These are phyloP conservation scores for Oryza longistaminata DNA, from an alignment of 176 grass and related monocot species.

Conservation along the genomic window DNA sequence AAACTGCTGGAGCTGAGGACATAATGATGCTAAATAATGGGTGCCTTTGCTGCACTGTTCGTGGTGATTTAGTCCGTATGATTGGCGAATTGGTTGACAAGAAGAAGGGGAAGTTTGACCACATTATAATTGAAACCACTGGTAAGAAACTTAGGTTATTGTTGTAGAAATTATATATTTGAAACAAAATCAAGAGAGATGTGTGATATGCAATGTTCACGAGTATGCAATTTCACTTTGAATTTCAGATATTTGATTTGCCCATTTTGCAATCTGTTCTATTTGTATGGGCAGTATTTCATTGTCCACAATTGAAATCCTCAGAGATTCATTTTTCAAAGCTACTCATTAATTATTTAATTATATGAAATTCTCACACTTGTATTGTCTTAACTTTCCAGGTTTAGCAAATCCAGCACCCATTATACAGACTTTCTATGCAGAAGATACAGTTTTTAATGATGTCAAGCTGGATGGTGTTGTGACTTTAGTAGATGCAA, in stretches of 20 bases:
- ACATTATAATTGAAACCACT: constrained; percentile 97
- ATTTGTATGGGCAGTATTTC: not conserved
- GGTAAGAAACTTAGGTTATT: constrained; percentile 43
- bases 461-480: constrained; percentile 96
- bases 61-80: constrained; percentile 98
- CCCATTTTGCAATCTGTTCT: not conserved
- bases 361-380: not conserved
- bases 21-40: constrained; percentile 99
- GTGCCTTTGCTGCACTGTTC: constrained; percentile 96
- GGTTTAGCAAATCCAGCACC: constrained; percentile 93
- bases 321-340: not conserved
- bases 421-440: constrained; percentile 97
- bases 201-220: not conserved
- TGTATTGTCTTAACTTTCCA: constrained; percentile 32
- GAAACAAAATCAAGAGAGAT: not conserved
- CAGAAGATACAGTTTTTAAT: constrained; percentile 91
- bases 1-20: constrained; percentile 88
- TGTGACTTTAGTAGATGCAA: constrained; percentile 98
- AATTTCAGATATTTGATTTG: not conserved
- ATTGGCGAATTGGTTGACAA: constrained; percentile 87
- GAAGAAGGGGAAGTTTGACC: constrained; percentile 96
- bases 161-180: not conserved
- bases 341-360: constrained; percentile 16
- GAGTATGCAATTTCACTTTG: not conserved
- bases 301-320: not conserved